phyloP scores from a whole-genome alignment of 2,329 filamentous ascomycete species.

The Lasiodiplodia sp. region DNA sequence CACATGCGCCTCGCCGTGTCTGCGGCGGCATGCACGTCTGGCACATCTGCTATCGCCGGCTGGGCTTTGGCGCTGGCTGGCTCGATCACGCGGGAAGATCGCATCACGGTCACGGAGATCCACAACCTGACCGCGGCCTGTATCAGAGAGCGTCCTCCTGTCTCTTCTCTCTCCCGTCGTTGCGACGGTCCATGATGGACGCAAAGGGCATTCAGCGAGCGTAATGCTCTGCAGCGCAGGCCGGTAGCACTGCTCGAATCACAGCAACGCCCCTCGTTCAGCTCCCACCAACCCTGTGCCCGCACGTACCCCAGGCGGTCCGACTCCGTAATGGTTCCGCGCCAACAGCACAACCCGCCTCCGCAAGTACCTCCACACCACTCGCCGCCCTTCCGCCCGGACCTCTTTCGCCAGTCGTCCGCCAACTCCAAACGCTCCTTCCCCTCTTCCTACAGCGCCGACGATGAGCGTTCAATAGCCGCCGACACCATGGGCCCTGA shows the following conservation, averaged over 20 bases:
- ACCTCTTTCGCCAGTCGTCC: slow-evolving; percentile 41
- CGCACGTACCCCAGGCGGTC: slow-evolving; percentile 25
- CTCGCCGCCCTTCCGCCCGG: slow-evolving; percentile 33
- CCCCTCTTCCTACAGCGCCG: slow-evolving; percentile 39
- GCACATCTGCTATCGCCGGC: slow-evolving; percentile 22
- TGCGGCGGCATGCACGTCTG: slow-evolving; percentile 19
- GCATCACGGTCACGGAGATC: slow-evolving; percentile 26
- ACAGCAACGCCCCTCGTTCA: slow-evolving; percentile 23
- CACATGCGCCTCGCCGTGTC: slow-evolving; percentile 15
- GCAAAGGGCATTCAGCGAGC: slow-evolving; percentile 8
- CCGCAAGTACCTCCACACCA: slow-evolving; percentile 22
- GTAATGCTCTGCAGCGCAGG: slow-evolving; percentile 23
- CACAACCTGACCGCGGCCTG: slow-evolving; percentile 24
- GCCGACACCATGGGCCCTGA: slow-evolving; percentile 46
- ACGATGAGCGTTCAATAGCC: slow-evolving; percentile 50
- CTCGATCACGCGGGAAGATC: slow-evolving; percentile 28
- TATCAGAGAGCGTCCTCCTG: slow-evolving; percentile 9
- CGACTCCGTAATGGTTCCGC: slow-evolving; percentile 29
- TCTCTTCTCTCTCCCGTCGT: slow-evolving; percentile 4
- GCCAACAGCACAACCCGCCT: slow-evolving; percentile 27
- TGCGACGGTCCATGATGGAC: slow-evolving; percentile 19
- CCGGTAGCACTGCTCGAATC: slow-evolving; percentile 25
- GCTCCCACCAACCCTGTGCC: slow-evolving; percentile 24
- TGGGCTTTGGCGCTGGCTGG: slow-evolving; percentile 23
- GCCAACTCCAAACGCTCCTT: slow-evolving; percentile 43